phyloP scores from a whole-genome alignment of 2,329 filamentous ascomycete species.

The Gremmenia infestans region DNA sequence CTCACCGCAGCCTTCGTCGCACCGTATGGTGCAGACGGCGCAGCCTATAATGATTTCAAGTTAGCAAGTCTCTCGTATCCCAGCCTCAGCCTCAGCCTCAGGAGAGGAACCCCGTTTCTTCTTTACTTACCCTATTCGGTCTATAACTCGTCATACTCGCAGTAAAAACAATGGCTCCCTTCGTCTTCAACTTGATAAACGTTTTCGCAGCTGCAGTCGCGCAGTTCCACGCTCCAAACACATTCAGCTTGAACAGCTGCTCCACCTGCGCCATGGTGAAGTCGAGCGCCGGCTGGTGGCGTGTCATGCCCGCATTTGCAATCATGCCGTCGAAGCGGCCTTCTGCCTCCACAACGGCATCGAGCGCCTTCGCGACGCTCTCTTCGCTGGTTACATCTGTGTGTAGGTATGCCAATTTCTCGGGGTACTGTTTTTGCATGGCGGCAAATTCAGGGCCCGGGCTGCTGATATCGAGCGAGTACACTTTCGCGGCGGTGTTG shows the following conservation, averaged over 20 bases:
- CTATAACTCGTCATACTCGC: conserved; percentile 56
- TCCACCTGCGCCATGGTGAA: conserved; percentile 63
- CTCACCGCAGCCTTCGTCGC: conserved; percentile 41
- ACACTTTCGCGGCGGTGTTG: conserved; percentile 40
- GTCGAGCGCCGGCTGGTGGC: conserved; percentile 63
- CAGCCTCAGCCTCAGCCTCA: conserved; percentile 64
- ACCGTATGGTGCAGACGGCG: conserved; percentile 44
- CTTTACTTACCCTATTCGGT: conserved; percentile 42
- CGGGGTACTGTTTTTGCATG: conserved; percentile 36
- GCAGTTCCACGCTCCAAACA: conserved; percentile 62
- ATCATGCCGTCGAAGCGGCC: conserved; percentile 64
- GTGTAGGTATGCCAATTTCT: no score
- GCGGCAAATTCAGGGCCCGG: conserved; percentile 38
- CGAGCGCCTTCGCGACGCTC: conserved; percentile 46
- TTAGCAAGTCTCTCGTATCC: conserved; percentile 55
- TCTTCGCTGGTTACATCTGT: conserved; percentile 36
- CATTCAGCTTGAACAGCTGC: conserved; percentile 58
- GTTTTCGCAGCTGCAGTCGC: conserved; percentile 58
- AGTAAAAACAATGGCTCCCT: conserved; percentile 61
- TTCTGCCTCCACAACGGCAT: conserved; percentile 62
- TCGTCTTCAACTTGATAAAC: conserved; percentile 62
- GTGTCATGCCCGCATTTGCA: conserved; percentile 67
- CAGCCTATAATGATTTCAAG: conserved; percentile 30
- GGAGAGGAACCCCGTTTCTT: conserved; percentile 22
- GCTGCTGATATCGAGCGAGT: conserved; percentile 42